phyloP scores from a whole-genome alignment of 768 basidiomycete genomes.

The Suillus subluteus region DNA sequence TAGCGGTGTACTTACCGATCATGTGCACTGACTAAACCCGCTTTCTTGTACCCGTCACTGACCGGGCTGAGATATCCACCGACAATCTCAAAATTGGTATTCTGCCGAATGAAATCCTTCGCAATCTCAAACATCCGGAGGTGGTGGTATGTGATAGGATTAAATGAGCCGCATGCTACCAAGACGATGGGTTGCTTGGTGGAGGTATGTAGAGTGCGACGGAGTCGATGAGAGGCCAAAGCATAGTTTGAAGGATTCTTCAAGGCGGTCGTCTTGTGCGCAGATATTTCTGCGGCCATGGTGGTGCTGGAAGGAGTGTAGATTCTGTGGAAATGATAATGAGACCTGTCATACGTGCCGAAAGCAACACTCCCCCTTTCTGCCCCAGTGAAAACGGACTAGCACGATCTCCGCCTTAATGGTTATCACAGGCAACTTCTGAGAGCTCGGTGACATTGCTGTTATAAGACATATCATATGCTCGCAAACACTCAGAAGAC shows the following conservation, averaged over 20 bases:
- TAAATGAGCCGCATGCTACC: slow-evolving; percentile 97
- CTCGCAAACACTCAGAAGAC: not conserved
- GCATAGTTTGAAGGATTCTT: slow-evolving; percentile 69
- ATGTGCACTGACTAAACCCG: slow-evolving; percentile 82
- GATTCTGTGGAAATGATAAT: slow-evolving; percentile 7
- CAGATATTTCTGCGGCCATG: slow-evolving; percentile 29
- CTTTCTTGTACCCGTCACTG: slow-evolving; percentile 95
- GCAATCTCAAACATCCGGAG: slow-evolving; percentile 99
- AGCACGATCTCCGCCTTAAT: not conserved
- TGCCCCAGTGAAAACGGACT: not conserved
- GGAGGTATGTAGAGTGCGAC: slow-evolving; percentile 57
- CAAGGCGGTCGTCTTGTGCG: slow-evolving; percentile 41
- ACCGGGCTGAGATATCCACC: slow-evolving; percentile 97
- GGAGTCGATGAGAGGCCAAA: slow-evolving; percentile 69
- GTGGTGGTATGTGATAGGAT: slow-evolving; percentile 94
- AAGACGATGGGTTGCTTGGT: slow-evolving; percentile 86
- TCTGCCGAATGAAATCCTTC: slow-evolving; percentile 90
- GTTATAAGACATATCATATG: not conserved
- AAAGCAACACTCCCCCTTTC: not conserved
- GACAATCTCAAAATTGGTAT: slow-evolving; percentile 91
- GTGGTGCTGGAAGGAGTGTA: slow-evolving; percentile 16
- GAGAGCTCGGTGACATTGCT: not conserved
- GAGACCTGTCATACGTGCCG: not conserved
- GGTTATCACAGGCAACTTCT: not conserved
- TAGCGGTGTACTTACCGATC: slow-evolving; percentile 70